These are phyloP conservation scores for Sungouiozyma ichnusensis DNA, from an alignment of 805 yeast species.

Conservation along the genomic window DNA sequence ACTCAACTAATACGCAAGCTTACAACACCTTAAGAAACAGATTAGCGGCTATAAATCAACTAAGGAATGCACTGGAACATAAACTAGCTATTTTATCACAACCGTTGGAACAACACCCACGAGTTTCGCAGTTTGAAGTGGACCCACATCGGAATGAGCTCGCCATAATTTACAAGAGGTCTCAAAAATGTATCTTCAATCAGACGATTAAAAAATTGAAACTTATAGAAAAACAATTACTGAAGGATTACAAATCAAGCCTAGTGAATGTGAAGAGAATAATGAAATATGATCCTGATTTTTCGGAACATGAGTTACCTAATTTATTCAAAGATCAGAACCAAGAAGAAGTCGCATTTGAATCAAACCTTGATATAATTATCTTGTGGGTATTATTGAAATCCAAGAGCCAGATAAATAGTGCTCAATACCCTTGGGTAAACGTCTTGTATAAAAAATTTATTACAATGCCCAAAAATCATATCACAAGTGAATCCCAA, in stretches of 20 bases:
- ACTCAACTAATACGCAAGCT: slow-evolving; percentile 26
- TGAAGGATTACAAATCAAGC: slow-evolving; percentile 33
- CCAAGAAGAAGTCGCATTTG: slow-evolving; percentile 34
- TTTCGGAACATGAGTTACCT: slow-evolving; percentile 37
- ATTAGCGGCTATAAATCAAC: slow-evolving; percentile 46
- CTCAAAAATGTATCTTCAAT: slow-evolving; percentile 39
- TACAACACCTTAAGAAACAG: slow-evolving; percentile 39
- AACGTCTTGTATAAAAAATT: slow-evolving; percentile 4
- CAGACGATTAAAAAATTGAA: slow-evolving; percentile 36
- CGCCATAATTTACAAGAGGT: slow-evolving; percentile 36
- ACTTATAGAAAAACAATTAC: slow-evolving; percentile 38
- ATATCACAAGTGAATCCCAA: not conserved
- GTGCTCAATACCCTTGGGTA: slow-evolving; percentile 14
- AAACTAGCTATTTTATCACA: slow-evolving; percentile 25
- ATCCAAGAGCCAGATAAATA: slow-evolving; percentile 7
- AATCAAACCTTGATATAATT: slow-evolving; percentile 37
- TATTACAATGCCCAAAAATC: not conserved
- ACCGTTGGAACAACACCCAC: slow-evolving; percentile 6
- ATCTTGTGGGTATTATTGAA: slow-evolving; percentile 28
- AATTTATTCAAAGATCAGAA: slow-evolving; percentile 35
- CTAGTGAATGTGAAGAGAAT: slow-evolving; percentile 44
- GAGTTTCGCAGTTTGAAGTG: slow-evolving; percentile 5
- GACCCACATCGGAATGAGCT: slow-evolving; percentile 13
- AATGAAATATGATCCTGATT: slow-evolving; percentile 39
- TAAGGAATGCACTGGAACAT: slow-evolving; percentile 44